phyloP scores from a whole-genome alignment of 306 rosid species.

The Luffa aegyptiaca region DNA sequence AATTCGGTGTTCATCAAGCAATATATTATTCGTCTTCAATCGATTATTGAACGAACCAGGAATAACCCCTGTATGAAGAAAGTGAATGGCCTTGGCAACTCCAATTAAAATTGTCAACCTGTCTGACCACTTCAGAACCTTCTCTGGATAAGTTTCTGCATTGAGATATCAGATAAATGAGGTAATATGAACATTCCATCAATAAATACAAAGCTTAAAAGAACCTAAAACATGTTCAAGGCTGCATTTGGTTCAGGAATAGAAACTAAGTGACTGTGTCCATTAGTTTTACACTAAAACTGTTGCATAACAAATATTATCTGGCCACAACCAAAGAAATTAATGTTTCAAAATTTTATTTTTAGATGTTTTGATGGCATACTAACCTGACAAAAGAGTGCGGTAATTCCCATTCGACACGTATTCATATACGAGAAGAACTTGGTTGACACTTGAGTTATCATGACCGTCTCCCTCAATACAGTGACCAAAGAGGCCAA shows the following conservation, averaged over 20 bases:
- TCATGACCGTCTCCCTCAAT: constrained; percentile 48
- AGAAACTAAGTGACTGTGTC: neutral
- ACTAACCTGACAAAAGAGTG: constrained; percentile 52
- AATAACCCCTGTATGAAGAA: constrained; percentile 67
- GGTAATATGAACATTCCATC: constrained; percentile 10
- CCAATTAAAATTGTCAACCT: constrained; percentile 72
- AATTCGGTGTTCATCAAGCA: constrained; percentile 67
- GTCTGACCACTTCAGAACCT: constrained; percentile 71
- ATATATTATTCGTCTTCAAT: constrained; percentile 52
- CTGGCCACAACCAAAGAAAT: neutral
- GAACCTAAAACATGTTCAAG: neutral
- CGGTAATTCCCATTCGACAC: constrained; percentile 51
- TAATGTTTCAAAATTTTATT: neutral
- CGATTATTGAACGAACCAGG: constrained; percentile 67
- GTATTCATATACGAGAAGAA: constrained; percentile 64
- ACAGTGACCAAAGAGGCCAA: constrained; percentile 73
- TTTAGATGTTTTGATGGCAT: neutral
- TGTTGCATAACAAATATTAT: neutral
- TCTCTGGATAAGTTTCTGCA: constrained; percentile 49
- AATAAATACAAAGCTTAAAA: neutral
- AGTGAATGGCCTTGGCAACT: constrained; percentile 82
- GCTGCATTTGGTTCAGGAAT: neutral
- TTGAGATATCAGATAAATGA: constrained; percentile 10
- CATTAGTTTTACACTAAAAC: neutral
- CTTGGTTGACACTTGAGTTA: constrained; percentile 33